Evolutionary conservation across 1,139 yeast species (phyloP), one percentile per base, ranked within the genome.

Genomic region (Magnusiomyces sp.): DNA sequence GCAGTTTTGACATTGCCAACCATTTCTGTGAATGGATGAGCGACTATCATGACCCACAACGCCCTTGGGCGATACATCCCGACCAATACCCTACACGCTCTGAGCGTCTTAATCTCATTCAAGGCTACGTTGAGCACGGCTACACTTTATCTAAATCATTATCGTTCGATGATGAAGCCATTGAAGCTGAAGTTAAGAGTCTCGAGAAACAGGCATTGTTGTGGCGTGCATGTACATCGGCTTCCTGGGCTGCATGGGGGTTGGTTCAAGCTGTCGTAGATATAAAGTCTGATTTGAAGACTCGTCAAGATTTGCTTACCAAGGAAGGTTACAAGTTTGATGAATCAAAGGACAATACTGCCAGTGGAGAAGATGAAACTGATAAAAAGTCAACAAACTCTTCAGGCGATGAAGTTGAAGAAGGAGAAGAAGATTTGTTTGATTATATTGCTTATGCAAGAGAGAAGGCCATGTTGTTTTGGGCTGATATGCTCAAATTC

Each of bases 171-270:
- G 64, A 66, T 43, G 63, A 59, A 11, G 62, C 60, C 2, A 67
- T 76, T 50, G 81, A 81, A 52, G 72, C 64, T 40, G 84, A 81
- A 55, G 81, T 83, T 34, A 76, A 73, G 49, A 66, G 71, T 45
- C 64, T 88, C 43, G 78, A 77, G 61, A 79, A 82, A 58, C 86
- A 86, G 56, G 76, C 82, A 41, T 69, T 80, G 7, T 73, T 74
- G 50, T 92, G 97, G 96, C 76, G 97, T 59, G 79, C 94, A 0
- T 72, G 88, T 0, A 94, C 80, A 16, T 84, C 83, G 50, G 72
- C 87, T 4, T 79, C 76, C 62, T 92, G 98, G 98, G 76, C 84
- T 29, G 64, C 89, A 29, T 92, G 98, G 98, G 97, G 95, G 0
- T 74, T 92, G 50, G 78, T 92, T 43, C 95, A 86, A 66, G 69